A percentile compares a stretch with the other conserved stretches of the same genome.
Conservation (phyloP, 352 stramenopile genomes). For the Globisporangium iwayamae region DNA sequence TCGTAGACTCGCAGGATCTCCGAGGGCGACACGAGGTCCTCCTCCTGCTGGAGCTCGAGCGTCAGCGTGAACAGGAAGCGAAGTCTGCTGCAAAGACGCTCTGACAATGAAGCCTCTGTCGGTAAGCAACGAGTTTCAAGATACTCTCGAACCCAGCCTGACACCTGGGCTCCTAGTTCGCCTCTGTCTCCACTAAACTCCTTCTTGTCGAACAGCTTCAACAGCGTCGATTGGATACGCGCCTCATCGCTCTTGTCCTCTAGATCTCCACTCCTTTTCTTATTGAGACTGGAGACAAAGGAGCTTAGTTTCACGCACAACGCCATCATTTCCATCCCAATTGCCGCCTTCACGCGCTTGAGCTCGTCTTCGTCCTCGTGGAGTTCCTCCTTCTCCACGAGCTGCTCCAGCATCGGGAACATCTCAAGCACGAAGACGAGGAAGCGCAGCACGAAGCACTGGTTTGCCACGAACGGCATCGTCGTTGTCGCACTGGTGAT, state of each 20-base stretch:
- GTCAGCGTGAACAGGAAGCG: slow-evolving; percentile 41
- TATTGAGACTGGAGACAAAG: slow-evolving; percentile 20
- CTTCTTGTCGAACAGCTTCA: slow-evolving; percentile 14
- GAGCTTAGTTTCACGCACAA: slow-evolving; percentile 54
- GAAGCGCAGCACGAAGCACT: slow-evolving; percentile 54
- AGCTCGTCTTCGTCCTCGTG: slow-evolving; percentile 69
- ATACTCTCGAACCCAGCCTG: slow-evolving; percentile 55
- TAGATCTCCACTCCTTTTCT: background rate
- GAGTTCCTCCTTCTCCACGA: slow-evolving; percentile 61
- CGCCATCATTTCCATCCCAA: slow-evolving; percentile 50
- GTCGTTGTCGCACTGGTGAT: background rate
- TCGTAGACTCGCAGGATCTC: slow-evolving; percentile 30
- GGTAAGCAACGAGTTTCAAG: slow-evolving; percentile 42
- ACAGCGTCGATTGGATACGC: slow-evolving; percentile 8
- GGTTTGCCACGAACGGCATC: slow-evolving; percentile 26
- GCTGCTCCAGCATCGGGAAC: slow-evolving; percentile 42
- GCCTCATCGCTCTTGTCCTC: slow-evolving; percentile 12
- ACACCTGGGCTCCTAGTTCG: slow-evolving; percentile 14
- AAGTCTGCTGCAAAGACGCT: slow-evolving; percentile 17
- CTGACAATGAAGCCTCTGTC: background rate
- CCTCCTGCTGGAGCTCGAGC: slow-evolving; percentile 51
- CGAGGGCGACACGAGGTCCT: slow-evolving; percentile 34
- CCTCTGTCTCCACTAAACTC: background rate
- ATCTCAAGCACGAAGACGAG: slow-evolving; percentile 61
- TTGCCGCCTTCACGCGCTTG: slow-evolving; percentile 31